phyloP scores from a whole-genome alignment of 2,329 filamentous ascomycete species.

The Diaporthe sp. region DNA sequence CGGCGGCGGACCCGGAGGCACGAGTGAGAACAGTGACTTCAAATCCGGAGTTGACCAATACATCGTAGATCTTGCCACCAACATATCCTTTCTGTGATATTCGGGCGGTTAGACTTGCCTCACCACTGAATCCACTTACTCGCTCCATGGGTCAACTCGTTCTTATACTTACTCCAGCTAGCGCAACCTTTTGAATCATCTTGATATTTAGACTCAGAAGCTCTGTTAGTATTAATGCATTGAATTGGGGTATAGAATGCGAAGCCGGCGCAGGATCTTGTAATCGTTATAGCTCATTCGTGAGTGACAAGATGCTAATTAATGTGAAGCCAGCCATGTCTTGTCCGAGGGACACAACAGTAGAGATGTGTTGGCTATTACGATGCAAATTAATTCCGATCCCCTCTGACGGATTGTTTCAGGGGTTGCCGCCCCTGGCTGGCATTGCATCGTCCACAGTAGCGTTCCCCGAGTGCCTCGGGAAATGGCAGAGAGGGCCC shows the following conservation, averaged over 20 bases:
- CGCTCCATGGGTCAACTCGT: background rate
- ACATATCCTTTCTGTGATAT: conserved; percentile 4
- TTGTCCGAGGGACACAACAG: background rate
- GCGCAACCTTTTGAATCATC: conserved; percentile 8
- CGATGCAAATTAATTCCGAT: background rate
- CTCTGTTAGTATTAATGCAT: background rate
- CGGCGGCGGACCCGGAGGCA: background rate
- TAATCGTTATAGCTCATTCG: background rate
- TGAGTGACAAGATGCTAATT: background rate
- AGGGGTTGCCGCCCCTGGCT: background rate
- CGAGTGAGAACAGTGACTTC: conserved; percentile 8
- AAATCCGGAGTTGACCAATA: conserved; percentile 14
- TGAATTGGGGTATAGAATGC: background rate
- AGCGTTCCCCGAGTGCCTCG: conserved; percentile 10
- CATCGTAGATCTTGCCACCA: conserved; percentile 13
- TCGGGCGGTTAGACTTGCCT: background rate
- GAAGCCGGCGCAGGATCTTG: background rate
- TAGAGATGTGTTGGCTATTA: background rate
- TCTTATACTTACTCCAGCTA: background rate
- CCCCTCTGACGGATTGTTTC: background rate
- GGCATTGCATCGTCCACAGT: background rate
- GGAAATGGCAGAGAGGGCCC: background rate
- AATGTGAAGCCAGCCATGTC: background rate
- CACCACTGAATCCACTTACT: background rate
- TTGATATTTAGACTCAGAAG: background rate